Conservation (phyloP, 1,139 yeast genomes). For the Geotrichum phurueaensis region DNA sequence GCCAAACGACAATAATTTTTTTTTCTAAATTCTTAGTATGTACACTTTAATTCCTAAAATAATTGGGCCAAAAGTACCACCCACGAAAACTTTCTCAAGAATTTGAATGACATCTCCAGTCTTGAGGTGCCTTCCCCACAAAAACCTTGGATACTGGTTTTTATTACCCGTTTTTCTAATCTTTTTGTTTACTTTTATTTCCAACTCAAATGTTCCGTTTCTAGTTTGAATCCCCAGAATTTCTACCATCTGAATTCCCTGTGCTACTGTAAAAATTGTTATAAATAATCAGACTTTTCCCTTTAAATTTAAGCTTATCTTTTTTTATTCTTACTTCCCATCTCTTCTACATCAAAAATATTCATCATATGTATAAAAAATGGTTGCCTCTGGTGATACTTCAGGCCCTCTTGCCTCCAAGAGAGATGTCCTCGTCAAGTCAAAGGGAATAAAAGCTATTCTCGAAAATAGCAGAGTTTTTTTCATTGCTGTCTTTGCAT, state of each 20-base stretch:
- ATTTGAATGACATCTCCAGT: background rate
- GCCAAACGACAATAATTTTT: background rate
- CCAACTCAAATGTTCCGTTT: background rate
- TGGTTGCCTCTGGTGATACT: conserved; percentile 10
- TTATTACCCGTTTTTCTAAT: background rate
- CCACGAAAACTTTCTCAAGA: background rate
- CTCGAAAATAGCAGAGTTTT: conserved; percentile 24
- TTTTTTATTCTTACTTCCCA: background rate
- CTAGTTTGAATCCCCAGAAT: background rate
- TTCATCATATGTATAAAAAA: background rate
- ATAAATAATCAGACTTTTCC: background rate
- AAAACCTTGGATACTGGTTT: background rate
- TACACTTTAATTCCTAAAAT: background rate
- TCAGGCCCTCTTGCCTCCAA: conserved; percentile 9
- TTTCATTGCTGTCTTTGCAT: conserved; percentile 30
- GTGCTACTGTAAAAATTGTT: background rate
- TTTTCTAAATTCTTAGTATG: background rate
- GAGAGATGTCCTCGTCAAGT: conserved; percentile 9
- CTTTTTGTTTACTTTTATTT: background rate
- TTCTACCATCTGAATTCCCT: background rate
- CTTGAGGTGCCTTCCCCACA: background rate
- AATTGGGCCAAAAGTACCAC: background rate
- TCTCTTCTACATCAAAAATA: background rate
- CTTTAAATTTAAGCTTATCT: background rate
- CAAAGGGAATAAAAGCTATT: conserved; percentile 33